These are phyloP conservation scores for Penicillium sp. DNA, from an alignment of 2,329 filamentous ascomycete species.

Conservation along the genomic window DNA sequence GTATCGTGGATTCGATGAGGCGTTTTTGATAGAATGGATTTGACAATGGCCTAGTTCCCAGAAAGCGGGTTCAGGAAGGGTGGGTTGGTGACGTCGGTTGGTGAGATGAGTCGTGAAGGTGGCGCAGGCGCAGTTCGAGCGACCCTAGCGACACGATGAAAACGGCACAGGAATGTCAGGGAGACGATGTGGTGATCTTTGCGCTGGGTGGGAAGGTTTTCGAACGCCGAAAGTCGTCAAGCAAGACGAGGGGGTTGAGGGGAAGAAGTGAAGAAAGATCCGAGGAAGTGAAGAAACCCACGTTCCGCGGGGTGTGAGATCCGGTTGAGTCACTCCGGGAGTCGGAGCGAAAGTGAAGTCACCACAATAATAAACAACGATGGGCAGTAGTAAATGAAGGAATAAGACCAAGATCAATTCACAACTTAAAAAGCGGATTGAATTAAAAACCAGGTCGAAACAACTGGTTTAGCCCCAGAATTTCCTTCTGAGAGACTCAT, in stretches of 20 bases:
- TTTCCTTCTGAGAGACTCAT: background rate
- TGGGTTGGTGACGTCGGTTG: conserved; percentile 3
- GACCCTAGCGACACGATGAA: background rate
- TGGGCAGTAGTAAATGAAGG: background rate
- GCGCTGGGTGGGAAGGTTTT: background rate
- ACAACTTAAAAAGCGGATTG: background rate
- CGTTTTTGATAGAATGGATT: background rate
- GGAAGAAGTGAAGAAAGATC: conserved; percentile 9
- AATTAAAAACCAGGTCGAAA: background rate
- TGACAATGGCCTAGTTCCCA: background rate
- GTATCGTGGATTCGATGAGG: background rate
- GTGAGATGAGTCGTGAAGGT: background rate
- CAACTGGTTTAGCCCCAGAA: background rate
- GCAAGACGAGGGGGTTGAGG: background rate
- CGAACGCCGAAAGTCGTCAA: background rate
- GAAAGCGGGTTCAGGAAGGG: background rate
- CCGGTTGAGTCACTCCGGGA: conserved; percentile 24
- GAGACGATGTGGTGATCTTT: background rate
- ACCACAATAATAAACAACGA: background rate
- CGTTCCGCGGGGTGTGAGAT: conserved; percentile 22
- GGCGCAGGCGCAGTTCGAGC: background rate
- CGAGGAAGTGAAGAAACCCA: conserved; percentile 13
- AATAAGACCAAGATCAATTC: background rate
- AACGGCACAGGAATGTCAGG: background rate
- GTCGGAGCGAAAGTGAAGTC: background rate